Base-by-base conservation (phyloP, 257 asterid species). In the Scutellaria barbata region DNA sequence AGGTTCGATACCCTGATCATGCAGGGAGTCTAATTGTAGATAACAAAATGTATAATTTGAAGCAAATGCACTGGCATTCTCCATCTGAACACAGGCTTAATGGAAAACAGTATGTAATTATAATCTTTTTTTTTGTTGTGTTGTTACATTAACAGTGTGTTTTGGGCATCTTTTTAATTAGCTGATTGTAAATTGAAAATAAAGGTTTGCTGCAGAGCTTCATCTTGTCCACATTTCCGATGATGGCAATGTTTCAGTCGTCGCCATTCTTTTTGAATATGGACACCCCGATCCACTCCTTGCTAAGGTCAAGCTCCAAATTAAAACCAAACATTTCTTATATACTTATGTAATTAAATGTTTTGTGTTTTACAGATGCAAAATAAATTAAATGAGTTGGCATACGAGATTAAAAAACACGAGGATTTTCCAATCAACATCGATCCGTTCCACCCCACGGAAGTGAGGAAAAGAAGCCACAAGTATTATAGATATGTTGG, bases 51-150 rank as follows among this genome's bases (percentile, higher is more conserved):
- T 88, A 82, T 69, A 57, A 47, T 20, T 69, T 92, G 84, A 85
- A 77, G 84, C 96, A 92, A 66, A 85, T 92, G 96, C 98, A 89
- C 45, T 92, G 96, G 96, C 98, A 92, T 67, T 70, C 96, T 74
- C 98, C 98, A 17, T 84, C 98, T 4, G 98, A 92, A 53, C 98
- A 92, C 82, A 82, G 77, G 56, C 74, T 89, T 25, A 70, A 92
- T 50, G 98, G 96, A 55, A 66, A 79, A 10, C 86, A 54, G 97
- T 91, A 81, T n/a, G 81, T 9, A 12, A 3, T 54, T 10, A 5
- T 6, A 1, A 50, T 14, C 14, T 17, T 17, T 13, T 22, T 46
- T 33, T 63, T 20, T 37, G n/a, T 50, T 37, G 20, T 35, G n/a
- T 51, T 37, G 17, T 39, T 40, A 68, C 13, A 43, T 45, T 45